Evolutionary conservation across 2,329 filamentous ascomycete genomes (phyloP), one percentile per base, ranked within the genome.

Genomic region (Pseudopyricularia javanii): DNA sequence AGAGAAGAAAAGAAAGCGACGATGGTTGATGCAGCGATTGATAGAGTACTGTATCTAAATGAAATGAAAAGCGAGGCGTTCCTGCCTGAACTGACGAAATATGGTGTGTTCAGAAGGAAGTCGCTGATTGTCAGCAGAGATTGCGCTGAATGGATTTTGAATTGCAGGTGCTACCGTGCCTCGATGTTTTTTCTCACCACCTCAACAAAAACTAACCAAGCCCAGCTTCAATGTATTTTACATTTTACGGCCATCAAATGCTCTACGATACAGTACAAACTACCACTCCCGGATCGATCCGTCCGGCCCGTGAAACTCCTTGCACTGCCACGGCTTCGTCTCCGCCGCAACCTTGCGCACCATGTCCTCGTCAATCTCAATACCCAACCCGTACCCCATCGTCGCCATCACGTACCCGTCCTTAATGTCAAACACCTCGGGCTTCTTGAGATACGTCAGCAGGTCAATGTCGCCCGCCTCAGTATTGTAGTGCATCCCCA

Each of bases 401-500:
- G 75, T 67, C 45, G 77, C 65, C 50, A 74, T 67, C 30, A 84
- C 75, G 64, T 77, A 82, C 1, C 81, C 81, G 47, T 74, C 49
- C 70, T 68, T 72, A 28, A 84, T 76, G 35, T 75, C 68, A 67
- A 80, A 84, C 0, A 83, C 76, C 32, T 71, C 71, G 0, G 75
- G 69, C 60, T 83, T 76, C 59, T 74, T 75, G 1, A 77, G 67
- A 60, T 85, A 85, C 51, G 74, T 82, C n/a, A 72, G 75, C 53
- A 83, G 68, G 63, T 83, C 80, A 17, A 54, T 35, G 28, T 52
- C 53, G 71, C 52, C 73, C 70, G 3, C 76, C 76, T 59, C 54
- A 3, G 70, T 73, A 58, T 86, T 86, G 63, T 86, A 87, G 64
- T 87, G 83, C 61, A 86, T 86, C 0, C 82, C 82, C 40, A 85